phyloP scores from a whole-genome alignment of 2,329 filamentous ascomycete genomes.

The Ampelomyces quisqualis region DNA sequence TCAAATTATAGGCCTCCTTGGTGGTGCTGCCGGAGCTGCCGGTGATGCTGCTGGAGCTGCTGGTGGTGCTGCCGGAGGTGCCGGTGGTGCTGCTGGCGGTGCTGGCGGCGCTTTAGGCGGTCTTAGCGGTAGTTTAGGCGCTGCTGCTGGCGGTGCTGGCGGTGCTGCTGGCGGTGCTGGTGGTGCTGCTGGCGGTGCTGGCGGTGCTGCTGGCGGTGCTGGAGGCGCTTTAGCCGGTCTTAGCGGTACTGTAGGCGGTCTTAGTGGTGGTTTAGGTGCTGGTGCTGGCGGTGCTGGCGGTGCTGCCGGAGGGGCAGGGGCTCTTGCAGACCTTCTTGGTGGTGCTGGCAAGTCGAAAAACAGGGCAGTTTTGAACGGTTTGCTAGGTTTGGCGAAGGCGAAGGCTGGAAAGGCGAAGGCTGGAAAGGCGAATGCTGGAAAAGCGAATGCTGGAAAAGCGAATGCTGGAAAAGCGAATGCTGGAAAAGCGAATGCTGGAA shows the following conservation, averaged over 20 bases:
- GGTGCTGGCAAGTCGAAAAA: conserved; percentile 3
- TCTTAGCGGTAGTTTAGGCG: too few relatives aligned
- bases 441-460: conserved; percentile 2
- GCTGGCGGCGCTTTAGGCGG: conserved; percentile 8
- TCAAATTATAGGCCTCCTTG: conserved; percentile 23
- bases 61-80: neutral
- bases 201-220: conserved; percentile 7
- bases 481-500: neutral
- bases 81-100: conserved; percentile 1
- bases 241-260: neutral
- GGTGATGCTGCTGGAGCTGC: conserved; percentile 6
- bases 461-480: neutral
- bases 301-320: conserved; percentile 5
- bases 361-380: neutral
- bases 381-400: neutral
- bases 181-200: conserved; percentile 7
- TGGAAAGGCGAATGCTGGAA: conserved; percentile 4
- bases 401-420: conserved; percentile 3
- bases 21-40: conserved; percentile 12
- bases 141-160: conserved; percentile 4
- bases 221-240: neutral
- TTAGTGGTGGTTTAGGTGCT: conserved; percentile 8
- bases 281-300: too few relatives aligned
- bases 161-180: conserved; percentile 5
- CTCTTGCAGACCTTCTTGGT: conserved; percentile 5